Base-by-base conservation (phyloP, 2,329 filamentous ascomycete genomes). In the Drechslera avenae region DNA sequence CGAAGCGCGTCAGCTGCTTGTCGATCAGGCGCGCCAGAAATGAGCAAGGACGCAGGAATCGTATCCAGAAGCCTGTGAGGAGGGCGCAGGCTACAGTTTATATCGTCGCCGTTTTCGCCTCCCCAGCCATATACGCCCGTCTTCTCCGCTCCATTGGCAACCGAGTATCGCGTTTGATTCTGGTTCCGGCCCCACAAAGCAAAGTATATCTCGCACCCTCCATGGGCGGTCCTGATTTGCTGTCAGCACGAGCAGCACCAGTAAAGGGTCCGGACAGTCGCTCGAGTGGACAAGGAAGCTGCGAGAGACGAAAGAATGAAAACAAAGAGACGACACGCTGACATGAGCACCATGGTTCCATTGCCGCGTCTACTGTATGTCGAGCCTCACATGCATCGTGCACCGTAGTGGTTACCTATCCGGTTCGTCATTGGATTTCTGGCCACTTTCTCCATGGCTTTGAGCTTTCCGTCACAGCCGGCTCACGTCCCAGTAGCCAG, bases 291-390 rank as follows among this genome's bases (percentile, higher is more conserved):
- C 33, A 13, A 21, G 19, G 7, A 13, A 21, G 19, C 9, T 35
- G 28, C 16, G 30, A 42, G 33, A 26, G 44, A 45, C 36, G 28
- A 28, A 40, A 35, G 10, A 28, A 46, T 19, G 39, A 26, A 41
- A 23, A 45, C 32, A 35, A 46, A 35, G 39, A 50, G 19, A 32
- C 32, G 36, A 47, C 50, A 50, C 52, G 45, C 47, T 19, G 50
- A 52, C 41, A 47, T 46, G 47, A 30, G 36, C 45, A 51, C 52
- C 53, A 58, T 54, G 52, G 49, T 47, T 56, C 50, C 37, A 60
- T 57, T 59, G 50, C 48, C 46, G 44, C 54, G 53, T 53, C 52
- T 46, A n/a, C n/a, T n/a, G n/a, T n/a, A 50, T 23, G 37, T 33
- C 45, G 30, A 43, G 39, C 47, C 44, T 44, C 34, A 49, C 46